Conservation (phyloP, 148 eudicot species). For the Fagopyrum tataricum region DNA sequence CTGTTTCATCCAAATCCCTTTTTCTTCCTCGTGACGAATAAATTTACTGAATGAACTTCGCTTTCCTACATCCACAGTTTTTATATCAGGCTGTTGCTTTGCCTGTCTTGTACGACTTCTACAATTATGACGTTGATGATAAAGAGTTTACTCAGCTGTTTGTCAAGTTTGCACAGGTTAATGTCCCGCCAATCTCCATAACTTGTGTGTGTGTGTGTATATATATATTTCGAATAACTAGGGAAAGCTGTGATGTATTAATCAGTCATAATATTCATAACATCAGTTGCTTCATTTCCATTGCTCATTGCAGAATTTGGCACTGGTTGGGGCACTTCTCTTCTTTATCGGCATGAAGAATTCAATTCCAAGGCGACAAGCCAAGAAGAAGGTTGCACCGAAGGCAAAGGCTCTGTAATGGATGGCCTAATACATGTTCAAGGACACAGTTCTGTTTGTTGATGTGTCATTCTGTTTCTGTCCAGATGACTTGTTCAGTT, state of each 20-base stretch:
- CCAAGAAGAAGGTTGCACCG: conserved; percentile 54
- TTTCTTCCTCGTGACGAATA: background rate
- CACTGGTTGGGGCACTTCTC: conserved; percentile 67
- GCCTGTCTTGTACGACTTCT: conserved; percentile 80
- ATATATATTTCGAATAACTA: no score
- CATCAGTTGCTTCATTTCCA: background rate
- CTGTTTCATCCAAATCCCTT: background rate
- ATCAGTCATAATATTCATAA: background rate
- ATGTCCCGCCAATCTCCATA: background rate
- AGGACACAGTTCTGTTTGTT: background rate
- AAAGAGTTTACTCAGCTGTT: conserved; percentile 60
- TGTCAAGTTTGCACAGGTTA: conserved; percentile 70
- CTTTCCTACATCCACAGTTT: conserved; percentile 28
- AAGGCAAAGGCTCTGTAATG: conserved; percentile 35
- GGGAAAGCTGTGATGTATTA: no score
- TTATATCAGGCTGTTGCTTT: conserved; percentile 62
- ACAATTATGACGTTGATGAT: conserved; percentile 71
- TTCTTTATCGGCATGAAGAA: conserved; percentile 85
- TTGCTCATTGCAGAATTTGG: conserved; percentile 49
- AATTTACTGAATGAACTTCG: no score
- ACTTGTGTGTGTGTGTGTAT: background rate
- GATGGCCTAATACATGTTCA: background rate
- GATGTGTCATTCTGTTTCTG: background rate
- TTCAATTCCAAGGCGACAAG: conserved; percentile 56
- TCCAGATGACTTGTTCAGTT: background rate